Percentiles rank a stretch among this genome's conserved stretches.
phyloP scores from a whole-genome alignment of 371 early-diverging fungal genomes.

The Rhizopus microsporus region DNA sequence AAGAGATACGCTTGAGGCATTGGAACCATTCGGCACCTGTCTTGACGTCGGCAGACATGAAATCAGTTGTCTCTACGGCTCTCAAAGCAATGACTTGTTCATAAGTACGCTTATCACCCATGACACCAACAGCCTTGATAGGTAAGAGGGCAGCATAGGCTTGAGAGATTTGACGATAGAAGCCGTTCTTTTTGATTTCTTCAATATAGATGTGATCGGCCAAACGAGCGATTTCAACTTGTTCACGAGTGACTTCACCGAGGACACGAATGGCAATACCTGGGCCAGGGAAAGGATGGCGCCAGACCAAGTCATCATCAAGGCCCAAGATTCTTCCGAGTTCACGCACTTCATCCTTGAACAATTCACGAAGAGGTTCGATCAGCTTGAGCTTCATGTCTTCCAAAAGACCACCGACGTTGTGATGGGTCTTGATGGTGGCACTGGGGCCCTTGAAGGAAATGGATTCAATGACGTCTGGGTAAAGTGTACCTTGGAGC shows the following conservation, averaged over 20 bases:
- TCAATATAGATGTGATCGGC: slow-evolving; percentile 97
- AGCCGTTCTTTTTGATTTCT: slow-evolving; percentile 95
- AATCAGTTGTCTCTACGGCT: slow-evolving; percentile 95
- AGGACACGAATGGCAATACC: slow-evolving; percentile 97
- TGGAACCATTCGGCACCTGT: slow-evolving; percentile 53
- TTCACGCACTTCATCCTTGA: slow-evolving; percentile 98
- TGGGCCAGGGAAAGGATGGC: slow-evolving; percentile 99
- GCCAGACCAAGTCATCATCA: slow-evolving; percentile 95
- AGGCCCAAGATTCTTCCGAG: slow-evolving; percentile 86
- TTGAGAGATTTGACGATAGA: slow-evolving; percentile 95
- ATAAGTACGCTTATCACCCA: slow-evolving; percentile 98
- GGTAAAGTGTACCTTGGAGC: slow-evolving; percentile 97
- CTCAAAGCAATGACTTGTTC: slow-evolving; percentile 97
- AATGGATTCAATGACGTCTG: slow-evolving; percentile 97
- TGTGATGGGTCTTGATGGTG: slow-evolving; percentile 98
- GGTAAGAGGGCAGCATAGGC: slow-evolving; percentile 96
- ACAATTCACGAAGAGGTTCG: slow-evolving; percentile 96
- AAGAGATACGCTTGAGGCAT: slow-evolving; percentile 85
- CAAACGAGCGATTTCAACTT: slow-evolving; percentile 91
- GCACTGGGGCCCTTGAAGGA: slow-evolving; percentile 98
- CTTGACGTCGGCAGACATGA: slow-evolving; percentile 98
- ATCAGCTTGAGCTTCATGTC: slow-evolving; percentile 97
- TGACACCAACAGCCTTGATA: slow-evolving; percentile 95
- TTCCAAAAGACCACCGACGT: slow-evolving; percentile 95
- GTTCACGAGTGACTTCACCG: slow-evolving; percentile 91